These are phyloP conservation scores for Guillardia theta DNA, from an alignment of 78 protist genomes.

Conservation along the genomic window DNA sequence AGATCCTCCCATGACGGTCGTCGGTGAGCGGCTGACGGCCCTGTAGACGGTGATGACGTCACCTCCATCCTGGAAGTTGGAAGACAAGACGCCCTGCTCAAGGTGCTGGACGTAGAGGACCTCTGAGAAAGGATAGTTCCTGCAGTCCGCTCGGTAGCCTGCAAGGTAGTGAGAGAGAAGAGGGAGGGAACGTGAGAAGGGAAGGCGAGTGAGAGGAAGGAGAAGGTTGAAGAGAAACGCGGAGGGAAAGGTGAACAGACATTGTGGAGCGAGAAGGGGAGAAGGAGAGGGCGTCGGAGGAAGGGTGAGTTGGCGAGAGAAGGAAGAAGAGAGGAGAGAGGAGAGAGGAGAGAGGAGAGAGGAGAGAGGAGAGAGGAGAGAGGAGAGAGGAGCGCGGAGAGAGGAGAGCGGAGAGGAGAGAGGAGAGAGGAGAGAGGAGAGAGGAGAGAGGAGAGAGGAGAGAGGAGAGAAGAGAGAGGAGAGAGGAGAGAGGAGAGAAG, in stretches of 20 bases:
- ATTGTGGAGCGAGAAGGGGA: background rate
- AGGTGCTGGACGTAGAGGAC: background rate
- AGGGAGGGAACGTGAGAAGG: background rate
- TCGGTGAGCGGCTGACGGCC: too few relatives aligned
- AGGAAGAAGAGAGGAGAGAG: background rate
- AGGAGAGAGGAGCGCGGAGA: background rate
- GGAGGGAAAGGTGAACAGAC: background rate
- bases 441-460: background rate
- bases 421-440: background rate
- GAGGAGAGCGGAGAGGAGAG: background rate
- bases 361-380: background rate
- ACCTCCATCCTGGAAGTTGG: too few relatives aligned
- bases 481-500: background rate
- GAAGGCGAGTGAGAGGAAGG: background rate
- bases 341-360: background rate
- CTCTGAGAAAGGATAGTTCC: background rate
- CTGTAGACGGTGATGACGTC: too few relatives aligned
- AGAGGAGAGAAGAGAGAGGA: background rate
- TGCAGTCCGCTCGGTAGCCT: background rate
- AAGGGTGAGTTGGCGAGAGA: background rate
- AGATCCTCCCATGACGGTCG: too few relatives aligned
- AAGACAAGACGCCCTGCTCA: background rate
- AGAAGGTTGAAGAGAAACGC: background rate
- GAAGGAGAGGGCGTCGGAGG: background rate
- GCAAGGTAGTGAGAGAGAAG: background rate